phyloP scores from a whole-genome alignment of 495 filamentous ascomycete genomes.

The Aspergillus ostianus region DNA sequence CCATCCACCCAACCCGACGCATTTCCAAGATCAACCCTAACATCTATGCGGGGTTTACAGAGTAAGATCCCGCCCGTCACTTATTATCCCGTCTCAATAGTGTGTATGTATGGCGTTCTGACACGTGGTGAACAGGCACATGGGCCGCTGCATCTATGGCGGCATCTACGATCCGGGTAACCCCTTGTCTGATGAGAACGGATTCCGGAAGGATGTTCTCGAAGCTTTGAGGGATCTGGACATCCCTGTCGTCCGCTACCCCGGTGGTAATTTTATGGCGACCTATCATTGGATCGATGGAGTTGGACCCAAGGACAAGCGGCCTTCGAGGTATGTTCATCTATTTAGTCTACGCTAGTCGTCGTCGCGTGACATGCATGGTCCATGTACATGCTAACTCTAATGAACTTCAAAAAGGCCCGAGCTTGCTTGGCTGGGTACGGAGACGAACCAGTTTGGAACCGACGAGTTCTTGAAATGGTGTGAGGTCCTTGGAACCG shows the following conservation, averaged over 20 bases:
- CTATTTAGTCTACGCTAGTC: neutral
- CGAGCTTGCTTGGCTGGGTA: conserved; percentile 72
- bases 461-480: conserved; percentile 84
- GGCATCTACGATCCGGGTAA: conserved; percentile 77
- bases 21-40: conserved; percentile 70
- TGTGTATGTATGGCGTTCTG: conserved; percentile 3
- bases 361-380: neutral
- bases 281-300: conserved; percentile 85
- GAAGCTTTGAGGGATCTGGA: conserved; percentile 65
- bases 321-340: conserved; percentile 50
- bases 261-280: conserved; percentile 76
- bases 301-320: conserved; percentile 64
- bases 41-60: conserved; percentile 74
- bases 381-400: neutral
- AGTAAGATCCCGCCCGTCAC: conserved; percentile 45
- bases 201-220: conserved; percentile 74
- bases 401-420: conserved; percentile 40
- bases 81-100: neutral
- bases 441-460: conserved; percentile 73
- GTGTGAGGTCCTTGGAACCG: conserved; percentile 64
- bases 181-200: conserved; percentile 67
- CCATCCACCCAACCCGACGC: conserved; percentile 55
- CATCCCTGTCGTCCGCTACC: conserved; percentile 73
- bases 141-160: conserved; percentile 83
- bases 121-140: conserved; percentile 53